These are phyloP conservation scores for Lentinula novae-zelandiae DNA, from an alignment of 1,284 basidiomycete genomes.

Conservation along the genomic window DNA sequence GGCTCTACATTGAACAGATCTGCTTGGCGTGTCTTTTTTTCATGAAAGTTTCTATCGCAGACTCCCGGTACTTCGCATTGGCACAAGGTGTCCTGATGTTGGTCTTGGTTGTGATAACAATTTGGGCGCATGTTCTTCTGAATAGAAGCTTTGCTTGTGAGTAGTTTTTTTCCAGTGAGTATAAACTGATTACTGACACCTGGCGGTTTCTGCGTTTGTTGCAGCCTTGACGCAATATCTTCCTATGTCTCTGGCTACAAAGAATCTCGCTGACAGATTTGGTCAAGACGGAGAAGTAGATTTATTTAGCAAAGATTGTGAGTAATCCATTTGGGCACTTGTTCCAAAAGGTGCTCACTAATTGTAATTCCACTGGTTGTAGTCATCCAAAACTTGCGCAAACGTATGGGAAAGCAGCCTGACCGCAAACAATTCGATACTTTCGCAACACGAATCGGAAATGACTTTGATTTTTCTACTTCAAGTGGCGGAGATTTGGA, in stretches of 20 bases:
- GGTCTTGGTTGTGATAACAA: slow-evolving; percentile 54
- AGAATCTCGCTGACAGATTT: slow-evolving; percentile 40
- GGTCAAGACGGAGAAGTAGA: slow-evolving; percentile 35
- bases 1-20: slow-evolving; percentile 66
- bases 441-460: too few species aligned
- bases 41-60: slow-evolving; percentile 37
- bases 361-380: background rate
- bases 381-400: slow-evolving; percentile 2
- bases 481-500: background rate
- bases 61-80: slow-evolving; percentile 33
- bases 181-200: background rate
- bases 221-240: slow-evolving; percentile 47
- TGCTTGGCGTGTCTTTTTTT: slow-evolving; percentile 68
- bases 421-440: background rate
- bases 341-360: background rate
- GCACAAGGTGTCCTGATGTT: slow-evolving; percentile 62
- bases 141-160: slow-evolving; percentile 37
- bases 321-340: slow-evolving; percentile 13
- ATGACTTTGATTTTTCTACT: too few species aligned
- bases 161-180: slow-evolving; percentile 10
- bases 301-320: slow-evolving; percentile 39
- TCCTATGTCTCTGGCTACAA: slow-evolving; percentile 62
- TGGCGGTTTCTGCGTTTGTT: background rate
- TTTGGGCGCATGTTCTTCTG: slow-evolving; percentile 37
- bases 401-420: background rate